Evolutionary conservation across 208 protist genomes (phyloP).

Genomic region (Angomonas ambiguus): DNA sequence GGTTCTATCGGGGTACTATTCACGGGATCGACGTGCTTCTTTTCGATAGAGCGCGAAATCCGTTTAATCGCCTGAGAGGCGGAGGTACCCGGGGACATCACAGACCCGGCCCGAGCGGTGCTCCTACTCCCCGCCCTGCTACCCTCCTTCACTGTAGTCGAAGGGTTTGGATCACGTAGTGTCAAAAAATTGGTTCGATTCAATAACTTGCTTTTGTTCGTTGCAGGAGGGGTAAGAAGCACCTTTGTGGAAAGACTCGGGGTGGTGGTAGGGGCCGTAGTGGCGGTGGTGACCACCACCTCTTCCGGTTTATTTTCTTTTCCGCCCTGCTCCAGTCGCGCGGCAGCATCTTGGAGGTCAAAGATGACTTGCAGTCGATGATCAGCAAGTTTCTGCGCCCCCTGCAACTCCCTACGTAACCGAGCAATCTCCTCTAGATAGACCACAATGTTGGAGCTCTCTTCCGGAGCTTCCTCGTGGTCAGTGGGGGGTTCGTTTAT

Average conservation of each 20-base stretch:
- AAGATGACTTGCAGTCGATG: conserved; percentile 10
- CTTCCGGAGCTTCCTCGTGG: background rate
- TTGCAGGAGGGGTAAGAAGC: background rate
- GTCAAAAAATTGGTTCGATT: background rate
- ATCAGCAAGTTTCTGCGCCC: conserved; percentile 4
- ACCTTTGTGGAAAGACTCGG: background rate
- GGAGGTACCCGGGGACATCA: background rate
- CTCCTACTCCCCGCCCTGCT: background rate
- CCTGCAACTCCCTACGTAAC: conserved; percentile 3
- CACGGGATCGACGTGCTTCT: background rate
- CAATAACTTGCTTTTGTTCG: background rate
- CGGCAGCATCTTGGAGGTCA: conserved; percentile 4
- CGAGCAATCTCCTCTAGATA: conserved; percentile 7
- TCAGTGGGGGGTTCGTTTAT: background rate
- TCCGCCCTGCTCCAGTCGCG: background rate
- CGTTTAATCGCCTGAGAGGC: background rate
- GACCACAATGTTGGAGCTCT: background rate
- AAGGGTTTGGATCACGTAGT: background rate
- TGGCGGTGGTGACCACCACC: background rate
- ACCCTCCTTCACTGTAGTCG: background rate
- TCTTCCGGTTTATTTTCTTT: background rate
- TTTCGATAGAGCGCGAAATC: background rate
- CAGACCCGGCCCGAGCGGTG: background rate
- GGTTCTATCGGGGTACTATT: background rate
- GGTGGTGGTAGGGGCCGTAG: background rate